A percentile compares a stretch with the other conserved stretches of the same genome.
These are phyloP conservation scores for Choiromyces venosus DNA, from an alignment of 495 filamentous ascomycete genomes.

Conservation along the genomic window DNA sequence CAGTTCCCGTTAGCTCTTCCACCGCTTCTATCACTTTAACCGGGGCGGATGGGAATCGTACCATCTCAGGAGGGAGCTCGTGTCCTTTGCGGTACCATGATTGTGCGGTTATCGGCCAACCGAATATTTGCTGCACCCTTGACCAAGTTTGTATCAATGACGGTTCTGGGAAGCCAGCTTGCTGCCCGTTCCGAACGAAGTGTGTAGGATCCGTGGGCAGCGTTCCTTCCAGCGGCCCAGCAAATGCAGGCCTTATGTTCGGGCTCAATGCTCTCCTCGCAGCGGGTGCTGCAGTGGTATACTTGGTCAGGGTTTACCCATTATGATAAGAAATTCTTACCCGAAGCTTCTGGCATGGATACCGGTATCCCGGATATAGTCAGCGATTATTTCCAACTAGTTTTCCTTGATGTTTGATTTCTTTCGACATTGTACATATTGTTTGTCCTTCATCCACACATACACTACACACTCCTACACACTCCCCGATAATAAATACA, in stretches of 20 bases:
- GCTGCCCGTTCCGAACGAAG: conserved; percentile 29
- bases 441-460: background rate
- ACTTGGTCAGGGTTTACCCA: background rate
- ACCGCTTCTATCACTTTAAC: conserved; percentile 2
- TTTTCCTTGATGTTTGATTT: background rate
- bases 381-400: background rate
- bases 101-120: conserved; percentile 22
- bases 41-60: background rate
- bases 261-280: background rate
- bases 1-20: conserved; percentile 22
- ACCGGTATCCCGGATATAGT: background rate
- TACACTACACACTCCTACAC: too few relatives aligned
- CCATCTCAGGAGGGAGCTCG: background rate
- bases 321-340: background rate
- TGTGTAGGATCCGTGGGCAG: conserved; percentile 22
- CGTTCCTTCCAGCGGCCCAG: background rate
- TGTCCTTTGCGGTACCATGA: conserved; percentile 28
- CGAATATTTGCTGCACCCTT: conserved; percentile 32
- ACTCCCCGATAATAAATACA: background rate
- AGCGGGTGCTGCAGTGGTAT: background rate
- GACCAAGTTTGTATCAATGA: conserved; percentile 36
- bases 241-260: background rate
- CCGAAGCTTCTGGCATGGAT: background rate
- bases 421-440: background rate
- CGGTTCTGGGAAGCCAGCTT: conserved; percentile 13